Conservation (phyloP, 1,284 basidiomycete genomes). For the Microbotryomycetes sp. region DNA sequence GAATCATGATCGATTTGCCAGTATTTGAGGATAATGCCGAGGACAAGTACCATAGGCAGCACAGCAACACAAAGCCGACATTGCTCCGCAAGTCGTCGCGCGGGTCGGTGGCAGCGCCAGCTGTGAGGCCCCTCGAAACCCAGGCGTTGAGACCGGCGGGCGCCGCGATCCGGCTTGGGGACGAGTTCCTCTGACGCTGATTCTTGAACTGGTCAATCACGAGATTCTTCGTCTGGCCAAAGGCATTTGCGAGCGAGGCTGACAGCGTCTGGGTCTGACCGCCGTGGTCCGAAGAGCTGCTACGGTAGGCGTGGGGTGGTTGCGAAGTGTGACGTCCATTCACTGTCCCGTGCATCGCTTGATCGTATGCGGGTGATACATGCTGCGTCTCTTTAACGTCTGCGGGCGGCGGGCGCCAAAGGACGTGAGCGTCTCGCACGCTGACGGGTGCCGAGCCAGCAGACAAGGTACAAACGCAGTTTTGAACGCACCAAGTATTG, state of each 20-base stretch:
- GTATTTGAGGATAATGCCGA: slow-evolving; percentile 85
- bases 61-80: slow-evolving; percentile 49
- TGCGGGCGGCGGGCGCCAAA: neutral
- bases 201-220: neutral
- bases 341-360: neutral
- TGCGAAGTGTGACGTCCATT: neutral
- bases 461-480: too few species aligned
- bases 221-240: neutral
- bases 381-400: slow-evolving; percentile 8
- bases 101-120: neutral
- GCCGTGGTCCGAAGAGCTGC: neutral
- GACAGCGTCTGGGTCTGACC: neutral
- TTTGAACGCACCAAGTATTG: neutral
- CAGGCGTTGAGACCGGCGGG: too few species aligned
- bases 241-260: neutral
- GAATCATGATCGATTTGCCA: slow-evolving; percentile 75
- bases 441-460: too few species aligned
- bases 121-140: neutral
- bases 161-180: too few species aligned
- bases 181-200: neutral
- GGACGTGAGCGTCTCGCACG: neutral
- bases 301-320: too few species aligned
- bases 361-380: neutral
- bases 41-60: slow-evolving; percentile 63
- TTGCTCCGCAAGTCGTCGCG: neutral